phyloP scores from a whole-genome alignment of 495 filamentous ascomycete genomes.

The Hypoxylon fuscum region DNA sequence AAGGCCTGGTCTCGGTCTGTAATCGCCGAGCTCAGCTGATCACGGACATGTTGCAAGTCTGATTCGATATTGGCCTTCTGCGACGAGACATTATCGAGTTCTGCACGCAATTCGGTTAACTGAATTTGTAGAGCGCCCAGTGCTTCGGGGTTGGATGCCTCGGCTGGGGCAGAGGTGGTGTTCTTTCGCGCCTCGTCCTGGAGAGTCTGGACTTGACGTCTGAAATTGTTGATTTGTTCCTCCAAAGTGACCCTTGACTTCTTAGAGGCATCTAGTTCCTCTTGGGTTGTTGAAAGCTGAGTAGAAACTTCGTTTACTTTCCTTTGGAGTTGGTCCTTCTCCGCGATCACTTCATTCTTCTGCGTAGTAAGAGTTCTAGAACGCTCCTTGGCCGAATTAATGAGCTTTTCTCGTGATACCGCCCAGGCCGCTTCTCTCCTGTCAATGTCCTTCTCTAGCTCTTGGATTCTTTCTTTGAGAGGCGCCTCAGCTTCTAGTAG shows the following conservation, averaged over 20 bases:
- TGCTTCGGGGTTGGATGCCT: conserved; percentile 23
- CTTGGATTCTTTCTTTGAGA: conserved; percentile 65
- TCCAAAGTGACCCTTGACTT: conserved; percentile 48
- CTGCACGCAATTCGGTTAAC: conserved; percentile 44
- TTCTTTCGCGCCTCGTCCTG: conserved; percentile 44
- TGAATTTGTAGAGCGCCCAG: conserved; percentile 41
- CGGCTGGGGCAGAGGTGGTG: conserved; percentile 15
- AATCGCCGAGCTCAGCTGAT: conserved; percentile 53
- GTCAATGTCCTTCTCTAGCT: conserved; percentile 52
- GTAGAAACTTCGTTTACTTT: conserved; percentile 45
- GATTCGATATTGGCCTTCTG: conserved; percentile 51
- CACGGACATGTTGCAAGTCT: conserved; percentile 57
- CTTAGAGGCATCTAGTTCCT: conserved; percentile 49
- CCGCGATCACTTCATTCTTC: conserved; percentile 51
- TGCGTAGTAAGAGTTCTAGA: conserved; percentile 51
- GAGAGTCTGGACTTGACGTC: conserved; percentile 47
- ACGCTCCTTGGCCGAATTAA: conserved; percentile 60
- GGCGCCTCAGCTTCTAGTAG: conserved; percentile 65
- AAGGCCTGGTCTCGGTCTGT: conserved; percentile 59
- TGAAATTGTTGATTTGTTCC: conserved; percentile 49
- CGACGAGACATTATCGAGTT: conserved; percentile 53
- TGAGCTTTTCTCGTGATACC: conserved; percentile 49
- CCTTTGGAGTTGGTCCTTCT: conserved; percentile 50
- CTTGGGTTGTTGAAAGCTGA: conserved; percentile 46
- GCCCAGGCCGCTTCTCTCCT: conserved; percentile 58